Percentiles rank a stretch among this genome's conserved stretches.
Conservation (phyloP, 1,139 yeast species). For the Yamadazyma conglobata region DNA sequence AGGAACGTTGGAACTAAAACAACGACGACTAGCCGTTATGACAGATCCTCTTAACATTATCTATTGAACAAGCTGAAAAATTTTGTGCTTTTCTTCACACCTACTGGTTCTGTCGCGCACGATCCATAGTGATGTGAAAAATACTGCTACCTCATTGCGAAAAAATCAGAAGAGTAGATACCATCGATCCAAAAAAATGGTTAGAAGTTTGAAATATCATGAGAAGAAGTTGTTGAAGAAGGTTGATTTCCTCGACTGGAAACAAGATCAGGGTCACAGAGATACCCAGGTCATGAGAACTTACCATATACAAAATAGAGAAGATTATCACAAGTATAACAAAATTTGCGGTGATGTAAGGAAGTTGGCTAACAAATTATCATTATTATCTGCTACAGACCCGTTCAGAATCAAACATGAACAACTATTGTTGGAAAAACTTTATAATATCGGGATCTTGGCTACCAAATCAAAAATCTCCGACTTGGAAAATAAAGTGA, state of each 20-base stretch:
- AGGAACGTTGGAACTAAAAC: constrained; percentile 20
- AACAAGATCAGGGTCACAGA: constrained; percentile 91
- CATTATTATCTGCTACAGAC: constrained; percentile 81
- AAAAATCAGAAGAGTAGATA: constrained; percentile 8
- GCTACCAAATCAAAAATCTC: constrained; percentile 87
- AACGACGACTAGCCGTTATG: constrained; percentile 6
- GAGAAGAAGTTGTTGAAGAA: constrained; percentile 92
- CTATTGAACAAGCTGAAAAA: too few relatives aligned
- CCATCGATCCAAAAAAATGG: constrained; percentile 48
- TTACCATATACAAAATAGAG: constrained; percentile 90
- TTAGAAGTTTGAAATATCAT: constrained; percentile 87
- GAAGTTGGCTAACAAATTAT: constrained; percentile 78
- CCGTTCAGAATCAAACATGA: constrained; percentile 87
- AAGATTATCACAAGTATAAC: constrained; percentile 93
- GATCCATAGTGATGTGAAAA: too few relatives aligned
- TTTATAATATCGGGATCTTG: constrained; percentile 83
- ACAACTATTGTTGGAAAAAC: constrained; percentile 77
- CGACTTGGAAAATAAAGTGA: constrained; percentile 83
- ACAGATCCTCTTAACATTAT: constrained; percentile 7
- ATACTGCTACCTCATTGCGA: constrained; percentile 9
- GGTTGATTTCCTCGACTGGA: constrained; percentile 97
- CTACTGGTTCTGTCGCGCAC: too few relatives aligned
- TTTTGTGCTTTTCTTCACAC: too few relatives aligned
- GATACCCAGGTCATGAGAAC: constrained; percentile 95
- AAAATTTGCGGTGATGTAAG: constrained; percentile 88